A percentile compares a stretch with the other conserved stretches of the same genome.
These are phyloP conservation scores for Monilinia laxa DNA, from an alignment of 2,329 filamentous ascomycete genomes.

Conservation along the genomic window DNA sequence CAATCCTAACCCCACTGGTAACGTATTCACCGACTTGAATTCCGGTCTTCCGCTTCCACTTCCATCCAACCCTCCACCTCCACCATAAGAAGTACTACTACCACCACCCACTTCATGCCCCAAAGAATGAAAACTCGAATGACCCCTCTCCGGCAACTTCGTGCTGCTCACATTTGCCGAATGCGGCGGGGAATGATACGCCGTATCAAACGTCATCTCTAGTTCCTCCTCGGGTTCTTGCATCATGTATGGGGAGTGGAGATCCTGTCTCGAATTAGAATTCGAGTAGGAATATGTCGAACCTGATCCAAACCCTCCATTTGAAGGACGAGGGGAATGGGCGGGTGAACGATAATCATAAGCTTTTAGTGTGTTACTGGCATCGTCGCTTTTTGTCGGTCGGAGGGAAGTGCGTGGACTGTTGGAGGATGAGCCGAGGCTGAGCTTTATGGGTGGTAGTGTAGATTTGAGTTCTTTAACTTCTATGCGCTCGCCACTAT, in stretches of 20 bases:
- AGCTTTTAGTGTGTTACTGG: constrained; percentile 38
- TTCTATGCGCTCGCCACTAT: constrained; percentile 45
- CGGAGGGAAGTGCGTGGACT: constrained; percentile 41
- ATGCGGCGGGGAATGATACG: constrained; percentile 42
- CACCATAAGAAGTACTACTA: background rate
- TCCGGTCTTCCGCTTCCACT: constrained; percentile 41
- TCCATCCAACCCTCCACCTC: constrained; percentile 19
- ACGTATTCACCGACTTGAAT: constrained; percentile 48
- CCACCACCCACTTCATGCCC: constrained; percentile 3
- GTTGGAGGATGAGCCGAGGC: constrained; percentile 43
- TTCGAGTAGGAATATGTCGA: constrained; percentile 20
- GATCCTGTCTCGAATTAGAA: constrained; percentile 17
- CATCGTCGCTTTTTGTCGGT: constrained; percentile 51
- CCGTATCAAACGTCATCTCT: constrained; percentile 71
- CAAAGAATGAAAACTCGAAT: constrained; percentile 14
- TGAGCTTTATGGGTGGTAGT: constrained; percentile 84
- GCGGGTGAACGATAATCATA: constrained; percentile 23
- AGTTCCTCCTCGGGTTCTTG: constrained; percentile 48
- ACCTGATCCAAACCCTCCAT: constrained; percentile 10
- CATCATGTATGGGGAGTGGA: constrained; percentile 24
- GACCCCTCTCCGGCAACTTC: background rate
- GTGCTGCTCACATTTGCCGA: constrained; percentile 28
- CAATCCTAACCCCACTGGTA: constrained; percentile 36
- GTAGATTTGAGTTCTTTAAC: constrained; percentile 85
- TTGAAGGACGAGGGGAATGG: constrained; percentile 26